Evolutionary conservation across 805 yeast genomes (phyloP).

Genomic region (Suhomyces pyralidae): DNA sequence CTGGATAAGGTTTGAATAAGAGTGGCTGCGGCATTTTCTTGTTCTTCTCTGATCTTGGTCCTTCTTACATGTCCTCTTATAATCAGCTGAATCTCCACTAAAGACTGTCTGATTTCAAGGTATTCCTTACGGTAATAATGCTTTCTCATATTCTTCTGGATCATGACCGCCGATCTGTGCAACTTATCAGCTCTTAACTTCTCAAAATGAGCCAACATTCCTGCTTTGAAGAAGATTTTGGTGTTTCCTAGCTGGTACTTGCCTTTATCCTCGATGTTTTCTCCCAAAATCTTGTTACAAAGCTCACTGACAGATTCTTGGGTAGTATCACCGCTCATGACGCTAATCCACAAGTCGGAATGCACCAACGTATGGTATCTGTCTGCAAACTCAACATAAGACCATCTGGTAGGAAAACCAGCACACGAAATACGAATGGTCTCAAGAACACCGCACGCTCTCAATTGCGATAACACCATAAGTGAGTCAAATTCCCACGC

Average conservation of each 20-base stretch:
- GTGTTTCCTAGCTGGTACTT: conserved; percentile 90
- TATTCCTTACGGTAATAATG: conserved; percentile 61
- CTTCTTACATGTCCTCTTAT: conserved; percentile 65
- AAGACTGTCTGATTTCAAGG: conserved; percentile 50
- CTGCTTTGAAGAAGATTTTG: conserved; percentile 93
- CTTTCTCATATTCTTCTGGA: conserved; percentile 80
- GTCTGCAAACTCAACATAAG: conserved; percentile 87
- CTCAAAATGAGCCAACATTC: conserved; percentile 90
- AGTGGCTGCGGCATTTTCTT: conserved; percentile 61
- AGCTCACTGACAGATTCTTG: conserved; percentile 58
- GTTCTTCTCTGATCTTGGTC: conserved; percentile 49
- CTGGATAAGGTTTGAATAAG: conserved; percentile 67
- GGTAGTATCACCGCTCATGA: conserved; percentile 49
- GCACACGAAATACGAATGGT: conserved; percentile 96
- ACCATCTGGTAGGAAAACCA: conserved; percentile 96
- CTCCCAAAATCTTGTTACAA: conserved; percentile 63
- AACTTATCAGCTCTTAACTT: conserved; percentile 79
- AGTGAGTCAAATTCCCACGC: conserved; percentile 96
- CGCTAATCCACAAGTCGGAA: conserved; percentile 64
- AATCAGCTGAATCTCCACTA: conserved; percentile 56
- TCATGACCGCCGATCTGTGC: conserved; percentile 70
- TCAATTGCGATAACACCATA: conserved; percentile 90
- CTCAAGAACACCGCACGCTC: conserved; percentile 98
- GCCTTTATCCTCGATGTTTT: conserved; percentile 59
- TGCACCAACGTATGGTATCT: conserved; percentile 82